Evolutionary conservation across 306 rosid species (phyloP), one percentile per base, ranked within the genome.

Genomic region (Rubus parviflorus): DNA sequence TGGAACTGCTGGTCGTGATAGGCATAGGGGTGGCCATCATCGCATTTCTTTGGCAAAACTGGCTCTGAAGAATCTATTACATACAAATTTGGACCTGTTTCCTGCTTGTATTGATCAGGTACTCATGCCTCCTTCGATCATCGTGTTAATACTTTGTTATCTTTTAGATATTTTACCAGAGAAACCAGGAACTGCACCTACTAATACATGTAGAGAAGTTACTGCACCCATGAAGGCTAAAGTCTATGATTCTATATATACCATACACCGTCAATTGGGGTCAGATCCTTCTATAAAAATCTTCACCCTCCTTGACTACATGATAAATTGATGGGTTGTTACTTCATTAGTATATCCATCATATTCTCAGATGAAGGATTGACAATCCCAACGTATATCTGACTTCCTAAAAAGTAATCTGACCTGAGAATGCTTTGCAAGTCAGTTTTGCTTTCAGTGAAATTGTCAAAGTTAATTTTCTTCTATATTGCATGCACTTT

Each of bases 31-130:
- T 46, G 90, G 94, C 66, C 91, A 88, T 76, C 96, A 84, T 52
- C 98, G 99, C 72, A 94, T 92, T 75, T 89, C 89, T 37, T 86
- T 96, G 75, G 99, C 99, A 72, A 96, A 91, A 83, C 81, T 90
- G 78, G 99, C 99, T 81, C 78, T 96, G 85, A 96, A 96, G 83
- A 96, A 93, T 85, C 94, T 96, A 78, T 76, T 96, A 76, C 90
- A 89, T 41, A 96, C 98, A 64, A 96, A 96, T 86, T 82, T 96
- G 94, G 99, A 96, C 85, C 88, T 96, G 53, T 96, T 96, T 88
- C 99, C 97, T 60, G 89, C 99, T 41, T 96, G 98, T 77, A 96
- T 96, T 81, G 99, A 96, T 86, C 99, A 96, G 97, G 99, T 93
- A 87, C 72, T 72, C 45, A 53, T 65, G 72, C 64, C 43, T n/a